Conservation (phyloP, 257 asterid genomes). For the Nicotiana undulata region DNA sequence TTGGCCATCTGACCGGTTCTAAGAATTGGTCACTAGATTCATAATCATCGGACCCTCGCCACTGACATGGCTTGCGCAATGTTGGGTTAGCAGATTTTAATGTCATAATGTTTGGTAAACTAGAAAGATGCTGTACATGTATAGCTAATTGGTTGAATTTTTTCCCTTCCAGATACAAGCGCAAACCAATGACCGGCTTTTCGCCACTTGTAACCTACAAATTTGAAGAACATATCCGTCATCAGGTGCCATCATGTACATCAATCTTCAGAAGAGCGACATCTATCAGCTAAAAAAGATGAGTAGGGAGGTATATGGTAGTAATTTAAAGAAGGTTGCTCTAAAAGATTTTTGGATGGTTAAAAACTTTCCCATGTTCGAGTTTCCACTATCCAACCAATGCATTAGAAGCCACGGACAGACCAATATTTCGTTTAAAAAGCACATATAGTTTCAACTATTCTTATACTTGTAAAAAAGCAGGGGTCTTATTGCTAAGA, state of each 20-base stretch:
- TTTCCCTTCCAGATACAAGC: constrained; percentile 84
- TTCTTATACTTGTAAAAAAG: not conserved
- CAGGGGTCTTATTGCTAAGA: not conserved
- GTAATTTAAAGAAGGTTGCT: not conserved
- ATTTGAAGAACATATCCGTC: not conserved
- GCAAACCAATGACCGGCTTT: constrained; percentile 82
- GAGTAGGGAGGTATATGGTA: not conserved
- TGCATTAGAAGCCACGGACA: not conserved
- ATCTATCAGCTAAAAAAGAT: not conserved
- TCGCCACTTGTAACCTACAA: constrained; percentile 68
- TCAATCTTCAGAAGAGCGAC: not conserved
- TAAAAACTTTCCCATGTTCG: not conserved
- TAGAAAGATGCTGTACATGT: constrained; percentile 89
- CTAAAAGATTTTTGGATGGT: not conserved
- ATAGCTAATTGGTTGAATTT: constrained; percentile 78
- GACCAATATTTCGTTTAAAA: not conserved
- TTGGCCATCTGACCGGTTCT: constrained; percentile 82
- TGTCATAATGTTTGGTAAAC: constrained; percentile 64
- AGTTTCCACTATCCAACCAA: not conserved
- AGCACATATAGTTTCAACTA: not conserved
- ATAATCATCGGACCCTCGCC: constrained; percentile 94
- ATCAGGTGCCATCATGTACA: not conserved
- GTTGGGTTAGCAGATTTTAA: constrained; percentile 22
- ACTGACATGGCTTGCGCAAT: constrained; percentile 33
- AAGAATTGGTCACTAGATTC: constrained; percentile 56